Conservation (phyloP, 2,329 filamentous ascomycete species). For the Blumeriella jaapii region DNA sequence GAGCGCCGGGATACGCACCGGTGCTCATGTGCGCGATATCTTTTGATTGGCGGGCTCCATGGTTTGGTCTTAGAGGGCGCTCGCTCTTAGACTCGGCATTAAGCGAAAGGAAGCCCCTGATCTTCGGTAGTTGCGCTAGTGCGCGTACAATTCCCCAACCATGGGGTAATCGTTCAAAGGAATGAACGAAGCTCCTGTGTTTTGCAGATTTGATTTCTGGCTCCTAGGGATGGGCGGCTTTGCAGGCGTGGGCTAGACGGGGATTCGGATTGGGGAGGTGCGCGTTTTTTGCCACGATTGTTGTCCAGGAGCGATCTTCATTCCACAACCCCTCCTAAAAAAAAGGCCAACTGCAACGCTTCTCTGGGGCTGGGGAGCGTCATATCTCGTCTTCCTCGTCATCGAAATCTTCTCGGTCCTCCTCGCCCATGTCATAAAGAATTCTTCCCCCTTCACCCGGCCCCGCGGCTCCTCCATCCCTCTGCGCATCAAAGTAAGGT, state of each 20-base stretch:
- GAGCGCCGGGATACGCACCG: no score
- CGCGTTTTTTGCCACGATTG: no score
- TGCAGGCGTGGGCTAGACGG: no score
- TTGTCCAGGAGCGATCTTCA: no score
- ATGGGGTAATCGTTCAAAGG: not conserved
- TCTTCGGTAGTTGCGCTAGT: not conserved
- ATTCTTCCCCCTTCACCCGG: constrained; percentile 84
- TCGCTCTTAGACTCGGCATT: not conserved
- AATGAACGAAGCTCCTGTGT: not conserved
- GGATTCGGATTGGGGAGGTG: no score
- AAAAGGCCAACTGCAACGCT: no score
- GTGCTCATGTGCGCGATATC: not conserved
- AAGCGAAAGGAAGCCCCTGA: not conserved
- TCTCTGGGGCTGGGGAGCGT: no score
- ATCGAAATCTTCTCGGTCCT: constrained; percentile 95
- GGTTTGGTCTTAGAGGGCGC: not conserved
- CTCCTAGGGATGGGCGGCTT: no score
- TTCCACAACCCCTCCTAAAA: no score
- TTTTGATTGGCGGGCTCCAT: not conserved
- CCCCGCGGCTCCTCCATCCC: constrained; percentile 51
- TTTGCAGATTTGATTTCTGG: no score
- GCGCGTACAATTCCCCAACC: no score
- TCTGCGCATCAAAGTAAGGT: constrained; percentile 95
- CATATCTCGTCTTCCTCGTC: constrained; percentile 58
- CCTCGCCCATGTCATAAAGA: constrained; percentile 89